Base-by-base conservation (phyloP, 164 flowering plant genomes). In the Cinnamomum micranthum region DNA sequence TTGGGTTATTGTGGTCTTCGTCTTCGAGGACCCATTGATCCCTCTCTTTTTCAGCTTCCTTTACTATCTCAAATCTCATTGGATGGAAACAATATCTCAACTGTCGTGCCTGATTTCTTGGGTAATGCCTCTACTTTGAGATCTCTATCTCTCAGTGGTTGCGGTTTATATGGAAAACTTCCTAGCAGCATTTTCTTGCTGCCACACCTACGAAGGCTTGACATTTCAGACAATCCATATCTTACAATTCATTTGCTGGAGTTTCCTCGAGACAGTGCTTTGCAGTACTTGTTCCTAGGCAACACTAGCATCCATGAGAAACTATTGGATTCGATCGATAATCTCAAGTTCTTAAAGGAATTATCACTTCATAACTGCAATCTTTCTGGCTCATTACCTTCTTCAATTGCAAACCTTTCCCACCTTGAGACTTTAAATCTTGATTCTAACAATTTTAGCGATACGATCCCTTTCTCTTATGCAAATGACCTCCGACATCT, bases 371-470 rank as follows among this genome's bases (percentile, higher is more conserved):
- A 10, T 2, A 10, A 20, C 19, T 82, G 87, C 72, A 50, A 51
- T 25, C 83, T 87, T 31, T 68, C 14, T 33, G 92, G 90, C 25
- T 1, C 66, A 14, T 65, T 89, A 2, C 92, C 89, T 9, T 22
- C 10, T 82, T 87, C 33, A 86, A 83, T 31, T 63, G 66, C 11
- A 22, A 63, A 63, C 28, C 66, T 63, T 24, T 20, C 66, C 27
- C 22, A 63, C 3, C 66, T 63, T 1, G 22, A 10, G 11, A 0
- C 0, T 63, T 24, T 63, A 7, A 27, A 23, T n/a, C 66, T 63
- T n/a, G 5, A 28, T 0, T n/a, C 23, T 3, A 63, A 63, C 6
- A 22, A 24, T 20, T 9, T 63, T 2, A 63, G 14, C 4, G 66
- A 28, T 19, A 11, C 10, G 20, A 63, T 63, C 20, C 27, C 66